phyloP scores from a whole-genome alignment of 202 grass and related monocot species.

The Schoenoplectus tabernaemontani region DNA sequence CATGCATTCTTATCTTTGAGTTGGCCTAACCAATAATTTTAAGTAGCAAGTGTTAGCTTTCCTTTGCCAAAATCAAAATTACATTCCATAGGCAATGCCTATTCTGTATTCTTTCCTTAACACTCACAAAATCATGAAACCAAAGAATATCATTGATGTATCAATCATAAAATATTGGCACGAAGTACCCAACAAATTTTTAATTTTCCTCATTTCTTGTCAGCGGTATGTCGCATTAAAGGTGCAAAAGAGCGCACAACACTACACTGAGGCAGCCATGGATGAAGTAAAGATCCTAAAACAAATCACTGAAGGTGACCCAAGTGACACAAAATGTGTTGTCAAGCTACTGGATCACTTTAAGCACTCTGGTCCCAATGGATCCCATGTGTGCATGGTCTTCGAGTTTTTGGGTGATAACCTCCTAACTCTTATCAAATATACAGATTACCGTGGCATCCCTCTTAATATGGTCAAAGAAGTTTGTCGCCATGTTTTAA shows the following conservation, averaged over 20 bases:
- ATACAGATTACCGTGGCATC: conserved; percentile 65
- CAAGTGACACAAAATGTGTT: conserved; percentile 57
- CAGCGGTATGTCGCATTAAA: conserved; percentile 94
- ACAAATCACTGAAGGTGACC: conserved; percentile 80
- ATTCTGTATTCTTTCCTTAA: neutral
- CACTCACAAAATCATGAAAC: neutral
- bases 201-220: neutral
- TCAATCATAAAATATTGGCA: too few species aligned
- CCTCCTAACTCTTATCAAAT: conserved; percentile 89
- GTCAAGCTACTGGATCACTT: conserved; percentile 98
- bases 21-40: neutral
- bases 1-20: neutral
- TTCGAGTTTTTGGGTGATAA: conserved; percentile 99
- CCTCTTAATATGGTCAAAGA: conserved; percentile 83
- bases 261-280: conserved; percentile 97
- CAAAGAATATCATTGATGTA: neutral
- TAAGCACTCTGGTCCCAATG: conserved; percentile 90
- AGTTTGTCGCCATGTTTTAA: conserved; percentile 75
- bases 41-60: neutral
- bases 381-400: conserved; percentile 96
- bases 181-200: neutral
- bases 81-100: neutral
- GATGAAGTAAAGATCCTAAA: conserved; percentile 99
- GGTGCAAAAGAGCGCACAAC: conserved; percentile 96
- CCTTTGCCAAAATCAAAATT: neutral